Evolutionary conservation across 108 stramenopile species (phyloP).

Genomic region (Chaetoceros tenuissimus): DNA sequence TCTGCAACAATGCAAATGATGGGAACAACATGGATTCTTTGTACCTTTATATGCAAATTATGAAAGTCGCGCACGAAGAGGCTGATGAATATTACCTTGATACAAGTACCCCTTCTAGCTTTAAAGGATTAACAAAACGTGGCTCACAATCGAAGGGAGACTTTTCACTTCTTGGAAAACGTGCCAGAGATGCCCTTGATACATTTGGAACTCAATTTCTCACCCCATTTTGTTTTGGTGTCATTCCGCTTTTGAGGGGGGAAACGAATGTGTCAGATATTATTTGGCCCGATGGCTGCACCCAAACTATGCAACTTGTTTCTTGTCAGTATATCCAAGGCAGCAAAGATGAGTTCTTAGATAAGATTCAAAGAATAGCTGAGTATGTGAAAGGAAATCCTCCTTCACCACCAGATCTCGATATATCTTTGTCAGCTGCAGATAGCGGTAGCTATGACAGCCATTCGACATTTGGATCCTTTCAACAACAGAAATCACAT

Average conservation of each 20-base stretch:
- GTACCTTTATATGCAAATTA: slow-evolving; percentile 61
- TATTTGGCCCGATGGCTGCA: slow-evolving; percentile 42
- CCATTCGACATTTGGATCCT: neutral
- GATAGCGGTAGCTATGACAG: neutral
- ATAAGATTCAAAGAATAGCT: slow-evolving; percentile 12
- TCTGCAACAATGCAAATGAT: slow-evolving; percentile 9
- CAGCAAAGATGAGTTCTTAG: slow-evolving; percentile 54
- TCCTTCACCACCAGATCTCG: neutral
- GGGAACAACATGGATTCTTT: slow-evolving; percentile 11
- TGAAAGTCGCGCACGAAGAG: slow-evolving; percentile 31
- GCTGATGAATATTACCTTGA: slow-evolving; percentile 15
- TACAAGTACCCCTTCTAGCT: neutral
- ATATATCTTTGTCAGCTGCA: neutral
- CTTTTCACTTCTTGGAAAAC: neutral
- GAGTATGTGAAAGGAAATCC: neutral
- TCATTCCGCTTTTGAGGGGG: slow-evolving; percentile 32
- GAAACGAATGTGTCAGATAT: neutral
- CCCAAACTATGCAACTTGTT: slow-evolving; percentile 35
- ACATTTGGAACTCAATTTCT: slow-evolving; percentile 46
- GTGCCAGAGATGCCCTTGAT: slow-evolving; percentile 23
- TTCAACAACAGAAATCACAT: neutral
- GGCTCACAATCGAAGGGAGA: neutral
- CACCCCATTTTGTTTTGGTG: slow-evolving; percentile 58
- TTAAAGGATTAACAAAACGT: neutral
- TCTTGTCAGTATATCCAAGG: slow-evolving; percentile 32